These are phyloP conservation scores for Nevesoporus exiguus DNA, from an alignment of 768 basidiomycete species.

Conservation along the genomic window DNA sequence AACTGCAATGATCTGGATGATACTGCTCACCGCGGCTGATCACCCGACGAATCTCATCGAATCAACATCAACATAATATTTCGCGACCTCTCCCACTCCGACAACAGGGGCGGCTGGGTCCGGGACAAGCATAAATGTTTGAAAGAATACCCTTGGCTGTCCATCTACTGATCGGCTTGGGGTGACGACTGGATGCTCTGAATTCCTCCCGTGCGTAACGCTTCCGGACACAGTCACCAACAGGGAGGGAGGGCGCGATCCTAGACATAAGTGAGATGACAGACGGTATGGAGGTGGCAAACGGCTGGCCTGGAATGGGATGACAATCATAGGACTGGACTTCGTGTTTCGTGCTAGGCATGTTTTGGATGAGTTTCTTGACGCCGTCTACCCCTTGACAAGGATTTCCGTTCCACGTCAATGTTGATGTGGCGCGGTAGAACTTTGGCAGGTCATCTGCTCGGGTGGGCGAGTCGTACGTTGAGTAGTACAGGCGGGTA, in stretches of 20 bases:
- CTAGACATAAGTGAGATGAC: slow-evolving; percentile 36
- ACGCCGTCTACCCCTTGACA: slow-evolving; percentile 71
- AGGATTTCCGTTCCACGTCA: slow-evolving; percentile 85
- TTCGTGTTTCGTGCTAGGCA: slow-evolving; percentile 81
- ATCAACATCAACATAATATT: slow-evolving; percentile 79
- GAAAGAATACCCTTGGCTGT: slow-evolving; percentile 81
- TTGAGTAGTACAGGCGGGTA: slow-evolving; percentile 75
- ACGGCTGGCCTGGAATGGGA: slow-evolving; percentile 69
- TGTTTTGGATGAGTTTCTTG: slow-evolving; percentile 59
- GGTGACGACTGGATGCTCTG: slow-evolving; percentile 53
- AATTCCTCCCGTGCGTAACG: slow-evolving; percentile 66
- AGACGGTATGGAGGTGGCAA: slow-evolving; percentile 4
- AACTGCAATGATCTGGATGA: not conserved
- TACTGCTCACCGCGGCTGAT: slow-evolving; percentile 8
- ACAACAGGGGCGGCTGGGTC: slow-evolving; percentile 62
- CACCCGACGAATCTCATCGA: slow-evolving; percentile 80
- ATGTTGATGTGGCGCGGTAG: slow-evolving; percentile 70
- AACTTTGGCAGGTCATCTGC: slow-evolving; percentile 75
- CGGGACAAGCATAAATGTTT: slow-evolving; percentile 82
- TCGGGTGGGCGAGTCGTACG: slow-evolving; percentile 79
- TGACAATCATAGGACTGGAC: slow-evolving; percentile 88
- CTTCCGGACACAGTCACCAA: slow-evolving; percentile 78
- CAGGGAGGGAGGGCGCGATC: slow-evolving; percentile 73
- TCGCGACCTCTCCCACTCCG: slow-evolving; percentile 70
- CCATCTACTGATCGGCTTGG: slow-evolving; percentile 57